Evolutionary conservation across 2,329 filamentous ascomycete genomes (phyloP).

Genomic region (Leptographium wingfieldii): DNA sequence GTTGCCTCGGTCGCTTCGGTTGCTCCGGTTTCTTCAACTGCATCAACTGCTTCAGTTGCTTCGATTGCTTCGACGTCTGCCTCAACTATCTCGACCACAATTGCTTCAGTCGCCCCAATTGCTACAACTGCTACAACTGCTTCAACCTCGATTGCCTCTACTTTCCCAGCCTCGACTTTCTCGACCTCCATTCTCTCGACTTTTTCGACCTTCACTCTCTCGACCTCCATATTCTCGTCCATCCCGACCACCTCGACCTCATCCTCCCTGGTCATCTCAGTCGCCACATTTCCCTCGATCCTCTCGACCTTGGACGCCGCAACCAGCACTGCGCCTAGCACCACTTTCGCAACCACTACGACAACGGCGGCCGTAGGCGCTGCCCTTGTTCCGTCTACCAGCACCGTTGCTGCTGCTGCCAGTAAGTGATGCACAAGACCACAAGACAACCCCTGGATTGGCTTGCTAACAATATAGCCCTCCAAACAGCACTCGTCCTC

Average conservation of each 20-base stretch:
- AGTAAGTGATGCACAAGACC: not conserved
- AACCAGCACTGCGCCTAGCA: not conserved
- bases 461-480: slow-evolving; percentile 6
- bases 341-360: not conserved
- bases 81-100: not conserved
- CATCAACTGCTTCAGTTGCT: not conserved
- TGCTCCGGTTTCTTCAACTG: not conserved
- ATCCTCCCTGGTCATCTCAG: not conserved
- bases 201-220: not conserved
- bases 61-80: not conserved
- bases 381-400: not conserved
- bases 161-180: not conserved
- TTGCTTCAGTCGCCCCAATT: too few species aligned
- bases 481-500: slow-evolving; percentile 17
- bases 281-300: not conserved
- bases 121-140: not conserved
- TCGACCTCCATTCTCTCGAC: not conserved
- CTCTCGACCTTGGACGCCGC: not conserved
- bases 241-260: not conserved
- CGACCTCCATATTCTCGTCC: not conserved
- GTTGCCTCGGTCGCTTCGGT: not conserved
- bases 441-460: not conserved
- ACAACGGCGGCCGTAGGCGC: not conserved
- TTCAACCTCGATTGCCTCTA: not conserved
- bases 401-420: not conserved